Evolutionary conservation across 805 yeast species (phyloP), one percentile per base, ranked within the genome.

Genomic region (Sugiyamaella qingdaonensis): DNA sequence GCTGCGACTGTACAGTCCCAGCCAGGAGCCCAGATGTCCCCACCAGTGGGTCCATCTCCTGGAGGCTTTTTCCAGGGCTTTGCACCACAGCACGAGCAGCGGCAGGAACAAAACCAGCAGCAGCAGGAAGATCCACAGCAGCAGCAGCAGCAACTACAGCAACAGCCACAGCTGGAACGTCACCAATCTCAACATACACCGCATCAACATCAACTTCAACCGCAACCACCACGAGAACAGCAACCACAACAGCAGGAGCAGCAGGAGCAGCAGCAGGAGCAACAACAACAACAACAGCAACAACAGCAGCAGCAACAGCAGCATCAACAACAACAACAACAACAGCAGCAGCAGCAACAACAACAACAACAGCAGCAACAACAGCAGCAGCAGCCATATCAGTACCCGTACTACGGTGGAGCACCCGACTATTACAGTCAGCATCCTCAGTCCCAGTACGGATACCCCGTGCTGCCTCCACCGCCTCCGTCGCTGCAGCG

Each of bases 161-260:
- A 47, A 16, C 43, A 42, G 21, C 49, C 33, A 9, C 42, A 10
- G 11, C 34, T 4, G 7, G 51, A 45, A 1, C 51, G 13, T n/a
- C 47, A 33, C 9, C 49, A n/a, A 19, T 56, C 35, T 27, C 52
- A 36, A 14, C 46, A n/a, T 13, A 11, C 41, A 19, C 41, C 41
- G 18, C 45, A 43, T 11, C 24, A n/a, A 5, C 48, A 42, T 21
- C 55, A 39, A 24, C 53, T 45, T 35, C 33, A 35, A 35, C 42
- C 43, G 24, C 29, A 16, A 27, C 29, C 29, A 24, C 7, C 29
- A 24, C 29, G 29, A 31, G 58, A 56, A 51, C 63, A 53, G 19
- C 57, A 58, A 46, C 56, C 49, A 29, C 60, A 46, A 42, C 57
- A 50, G 33, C 52, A 47, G 42, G 60, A 48, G 32, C 52, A 45